A percentile compares a stretch with the other conserved stretches of the same genome.
Conservation (phyloP, 805 yeast genomes). For the Candida tibetensis region DNA sequence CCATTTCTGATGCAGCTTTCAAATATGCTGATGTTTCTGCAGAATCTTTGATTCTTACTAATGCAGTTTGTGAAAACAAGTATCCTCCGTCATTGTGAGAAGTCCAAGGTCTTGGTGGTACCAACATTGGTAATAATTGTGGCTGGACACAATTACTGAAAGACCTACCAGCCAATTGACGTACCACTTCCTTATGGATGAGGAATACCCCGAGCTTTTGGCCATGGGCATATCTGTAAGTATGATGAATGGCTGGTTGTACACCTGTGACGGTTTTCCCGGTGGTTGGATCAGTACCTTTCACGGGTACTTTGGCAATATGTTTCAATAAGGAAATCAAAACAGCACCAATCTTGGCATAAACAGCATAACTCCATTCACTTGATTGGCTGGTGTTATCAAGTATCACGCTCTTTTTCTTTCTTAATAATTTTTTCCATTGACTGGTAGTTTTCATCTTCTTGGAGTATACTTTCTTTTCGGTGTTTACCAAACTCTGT, state of each 20-base stretch:
- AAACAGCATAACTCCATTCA: constrained; percentile 23
- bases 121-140: constrained; percentile 88
- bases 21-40: constrained; percentile 89
- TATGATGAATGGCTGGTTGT: constrained; percentile 89
- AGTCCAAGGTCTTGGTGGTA: constrained; percentile 87
- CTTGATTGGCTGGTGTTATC: constrained; percentile 10
- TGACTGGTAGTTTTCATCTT: constrained; percentile 45
- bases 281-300: constrained; percentile 78
- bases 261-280: constrained; percentile 62
- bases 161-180: constrained; percentile 64
- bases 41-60: constrained; percentile 78
- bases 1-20: constrained; percentile 74
- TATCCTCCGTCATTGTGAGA: constrained; percentile 84
- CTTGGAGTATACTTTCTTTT: constrained; percentile 46
- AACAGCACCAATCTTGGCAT: constrained; percentile 75
- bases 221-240: constrained; percentile 79
- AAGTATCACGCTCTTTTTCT: constrained; percentile 10
- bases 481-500: constrained; percentile 58
- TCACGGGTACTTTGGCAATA: constrained; percentile 78
- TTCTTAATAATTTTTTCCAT: constrained; percentile 43
- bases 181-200: constrained; percentile 66
- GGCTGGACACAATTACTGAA: constrained; percentile 71
- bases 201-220: constrained; percentile 77
- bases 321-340: constrained; percentile 72
- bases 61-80: constrained; percentile 54